Evolutionary conservation across 148 eudicot genomes (phyloP).

Genomic region (Camellia lanceoleosa): DNA sequence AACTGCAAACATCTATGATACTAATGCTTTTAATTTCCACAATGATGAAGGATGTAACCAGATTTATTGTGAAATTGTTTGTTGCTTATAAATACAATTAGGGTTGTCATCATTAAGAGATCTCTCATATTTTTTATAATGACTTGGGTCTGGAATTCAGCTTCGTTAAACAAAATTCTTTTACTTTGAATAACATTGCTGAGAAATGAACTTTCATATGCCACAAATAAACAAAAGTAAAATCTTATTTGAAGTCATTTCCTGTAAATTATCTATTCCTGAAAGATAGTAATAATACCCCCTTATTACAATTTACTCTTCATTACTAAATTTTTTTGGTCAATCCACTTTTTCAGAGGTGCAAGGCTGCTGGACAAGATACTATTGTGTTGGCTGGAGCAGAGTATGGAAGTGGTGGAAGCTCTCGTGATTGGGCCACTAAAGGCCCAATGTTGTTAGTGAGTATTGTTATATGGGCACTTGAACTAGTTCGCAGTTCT

Average conservation of each 20-base stretch:
- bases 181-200: too few species aligned
- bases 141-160: too few species aligned
- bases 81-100: too few species aligned
- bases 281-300: background rate
- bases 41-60: too few species aligned
- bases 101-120: too few species aligned
- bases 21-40: too few species aligned
- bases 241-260: background rate
- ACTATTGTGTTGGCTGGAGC: conserved; percentile 51
- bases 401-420: conserved; percentile 56
- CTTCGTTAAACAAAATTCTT: too few species aligned
- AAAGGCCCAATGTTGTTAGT: conserved; percentile 53
- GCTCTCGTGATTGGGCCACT: conserved; percentile 54
- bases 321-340: background rate
- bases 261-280: background rate
- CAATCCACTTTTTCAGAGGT: conserved; percentile 29
- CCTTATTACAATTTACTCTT: background rate
- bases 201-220: too few species aligned
- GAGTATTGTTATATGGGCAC: conserved; percentile 4
- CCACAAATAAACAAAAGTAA: too few species aligned
- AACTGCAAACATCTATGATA: too few species aligned
- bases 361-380: conserved; percentile 47
- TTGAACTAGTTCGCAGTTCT: background rate
- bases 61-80: too few species aligned
- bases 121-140: too few species aligned